A percentile compares a stretch with the other conserved stretches of the same genome.
Evolutionary conservation across 495 filamentous ascomycete species (phyloP).

Genomic region (Penicillium robsamsonii): DNA sequence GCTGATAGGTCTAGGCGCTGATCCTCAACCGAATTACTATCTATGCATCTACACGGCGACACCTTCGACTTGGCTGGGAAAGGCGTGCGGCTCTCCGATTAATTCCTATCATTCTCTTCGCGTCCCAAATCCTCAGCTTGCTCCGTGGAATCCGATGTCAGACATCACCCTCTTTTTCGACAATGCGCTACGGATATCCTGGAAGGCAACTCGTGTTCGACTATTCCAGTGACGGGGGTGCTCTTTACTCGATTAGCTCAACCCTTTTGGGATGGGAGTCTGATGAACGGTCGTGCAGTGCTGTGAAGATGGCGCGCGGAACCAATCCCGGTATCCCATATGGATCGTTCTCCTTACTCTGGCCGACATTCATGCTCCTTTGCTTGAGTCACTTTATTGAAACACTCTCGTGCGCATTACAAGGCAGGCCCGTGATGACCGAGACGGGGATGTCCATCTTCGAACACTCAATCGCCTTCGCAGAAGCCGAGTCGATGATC

Average conservation of each 20-base stretch:
- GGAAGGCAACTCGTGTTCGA: constrained; percentile 66
- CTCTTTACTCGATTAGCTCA: constrained; percentile 67
- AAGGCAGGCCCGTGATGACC: constrained; percentile 71
- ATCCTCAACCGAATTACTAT: constrained; percentile 89
- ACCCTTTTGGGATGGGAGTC: constrained; percentile 63
- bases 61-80: constrained; percentile 67
- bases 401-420: constrained; percentile 81
- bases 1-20: constrained; percentile 56
- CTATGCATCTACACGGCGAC: constrained; percentile 82
- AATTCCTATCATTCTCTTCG: constrained; percentile 71
- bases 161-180: constrained; percentile 72
- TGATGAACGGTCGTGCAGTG: constrained; percentile 67
- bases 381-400: constrained; percentile 87
- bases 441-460: constrained; percentile 97
- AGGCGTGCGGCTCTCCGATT: constrained; percentile 71
- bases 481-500: constrained; percentile 87
- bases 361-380: constrained; percentile 81
- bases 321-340: constrained; percentile 46
- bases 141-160: constrained; percentile 91
- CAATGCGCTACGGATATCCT: constrained; percentile 69
- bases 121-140: constrained; percentile 62
- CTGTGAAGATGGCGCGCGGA: constrained; percentile 65
- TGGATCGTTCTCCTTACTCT: constrained; percentile 80
- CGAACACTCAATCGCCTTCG: constrained; percentile 93
- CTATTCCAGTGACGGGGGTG: constrained; percentile 67